These are phyloP conservation scores for Orobanche coerulescens DNA, from an alignment of 257 asterid species.

Conservation along the genomic window DNA sequence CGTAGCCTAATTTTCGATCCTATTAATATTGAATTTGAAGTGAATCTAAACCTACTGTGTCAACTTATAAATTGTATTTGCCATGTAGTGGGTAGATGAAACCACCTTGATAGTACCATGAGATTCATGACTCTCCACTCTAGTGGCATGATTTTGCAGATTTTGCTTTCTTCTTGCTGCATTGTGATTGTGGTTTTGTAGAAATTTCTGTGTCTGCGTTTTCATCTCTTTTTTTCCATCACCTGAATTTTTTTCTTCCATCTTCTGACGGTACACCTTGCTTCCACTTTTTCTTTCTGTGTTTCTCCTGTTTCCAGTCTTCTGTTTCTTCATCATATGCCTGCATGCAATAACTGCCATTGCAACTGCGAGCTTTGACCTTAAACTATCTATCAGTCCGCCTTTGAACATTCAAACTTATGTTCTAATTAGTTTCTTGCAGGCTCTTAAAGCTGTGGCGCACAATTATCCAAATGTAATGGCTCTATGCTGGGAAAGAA, in stretches of 20 bases:
- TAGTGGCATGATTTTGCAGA: not conserved
- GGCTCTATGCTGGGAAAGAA: constrained; percentile 63
- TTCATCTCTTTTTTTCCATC: too few relatives aligned
- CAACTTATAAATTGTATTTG: not conserved
- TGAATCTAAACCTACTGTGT: not conserved
- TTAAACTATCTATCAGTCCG: constrained; percentile 1
- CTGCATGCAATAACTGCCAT: constrained; percentile 9
- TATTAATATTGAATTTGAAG: not conserved
- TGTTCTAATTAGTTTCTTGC: constrained; percentile 31
- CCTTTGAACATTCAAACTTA: constrained; percentile 15
- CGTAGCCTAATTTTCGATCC: not conserved
- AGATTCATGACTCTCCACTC: not conserved
- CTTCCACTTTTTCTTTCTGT: constrained; percentile 1
- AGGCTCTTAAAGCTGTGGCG: constrained; percentile 89
- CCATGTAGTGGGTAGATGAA: too few relatives aligned
- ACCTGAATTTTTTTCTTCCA: not conserved
- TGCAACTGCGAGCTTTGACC: constrained; percentile 15
- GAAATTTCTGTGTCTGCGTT: too few relatives aligned
- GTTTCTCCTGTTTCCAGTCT: not conserved
- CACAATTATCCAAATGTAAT: constrained; percentile 80
- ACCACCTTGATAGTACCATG: not conserved
- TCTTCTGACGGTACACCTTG: not conserved
- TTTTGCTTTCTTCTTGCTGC: not conserved
- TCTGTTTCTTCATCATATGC: not conserved
- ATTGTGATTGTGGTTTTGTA: too few relatives aligned